phyloP scores from a whole-genome alignment of 179 eudicot genomes.

The Spinacia oleracea region DNA sequence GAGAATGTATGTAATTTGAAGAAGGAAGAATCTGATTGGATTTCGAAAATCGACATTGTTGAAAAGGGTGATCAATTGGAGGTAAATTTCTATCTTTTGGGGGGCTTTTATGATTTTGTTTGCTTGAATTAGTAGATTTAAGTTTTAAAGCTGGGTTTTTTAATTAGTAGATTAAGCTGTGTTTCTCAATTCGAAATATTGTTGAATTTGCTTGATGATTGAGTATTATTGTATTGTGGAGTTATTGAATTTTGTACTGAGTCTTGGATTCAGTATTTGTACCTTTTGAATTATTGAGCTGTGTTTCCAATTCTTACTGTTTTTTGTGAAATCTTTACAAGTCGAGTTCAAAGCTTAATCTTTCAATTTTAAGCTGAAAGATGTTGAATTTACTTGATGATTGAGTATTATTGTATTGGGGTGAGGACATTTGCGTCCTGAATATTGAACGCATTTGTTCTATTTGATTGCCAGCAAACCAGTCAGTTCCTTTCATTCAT shows the following conservation, averaged over 20 bases:
- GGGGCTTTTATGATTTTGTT: no score
- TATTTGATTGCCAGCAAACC: no score
- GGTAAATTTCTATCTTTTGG: slow-evolving; percentile 39
- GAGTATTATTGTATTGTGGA: no score
- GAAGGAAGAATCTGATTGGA: slow-evolving; percentile 98
- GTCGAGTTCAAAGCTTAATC: background rate
- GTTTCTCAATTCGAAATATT: no score
- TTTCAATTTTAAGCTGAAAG: background rate
- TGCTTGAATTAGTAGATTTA: background rate
- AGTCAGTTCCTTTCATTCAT: no score
- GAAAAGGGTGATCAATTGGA: slow-evolving; percentile 72
- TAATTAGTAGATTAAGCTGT: background rate
- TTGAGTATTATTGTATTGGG: no score
- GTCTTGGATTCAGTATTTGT: no score
- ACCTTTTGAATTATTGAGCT: background rate
- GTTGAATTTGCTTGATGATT: no score
- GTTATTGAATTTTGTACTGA: no score
- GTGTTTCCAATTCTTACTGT: background rate
- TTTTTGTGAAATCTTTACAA: background rate
- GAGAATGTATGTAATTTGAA: slow-evolving; percentile 94
- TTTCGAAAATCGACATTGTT: slow-evolving; percentile 83
- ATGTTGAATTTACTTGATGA: no score
- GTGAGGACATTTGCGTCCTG: no score
- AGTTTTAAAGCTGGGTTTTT: background rate
- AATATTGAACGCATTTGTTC: no score